Evolutionary conservation across 768 basidiomycete genomes (phyloP).

Genomic region (Lactifluus volemus): DNA sequence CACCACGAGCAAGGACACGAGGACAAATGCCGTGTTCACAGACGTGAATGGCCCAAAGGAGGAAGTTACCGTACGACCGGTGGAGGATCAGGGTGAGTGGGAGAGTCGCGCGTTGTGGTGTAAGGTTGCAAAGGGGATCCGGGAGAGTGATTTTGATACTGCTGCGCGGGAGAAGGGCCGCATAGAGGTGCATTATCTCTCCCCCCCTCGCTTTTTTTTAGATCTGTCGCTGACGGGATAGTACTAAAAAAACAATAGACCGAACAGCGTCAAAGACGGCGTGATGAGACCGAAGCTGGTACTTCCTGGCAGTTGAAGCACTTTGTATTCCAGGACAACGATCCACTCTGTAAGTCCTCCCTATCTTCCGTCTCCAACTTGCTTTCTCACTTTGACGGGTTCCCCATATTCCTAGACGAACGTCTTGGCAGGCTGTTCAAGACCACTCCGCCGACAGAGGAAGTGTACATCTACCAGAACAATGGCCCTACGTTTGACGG

Average conservation of each 20-base stretch:
- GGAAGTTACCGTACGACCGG: constrained; percentile 56
- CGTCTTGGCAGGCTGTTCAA: constrained; percentile 54
- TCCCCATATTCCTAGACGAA: constrained; percentile 41
- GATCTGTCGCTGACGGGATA: background rate
- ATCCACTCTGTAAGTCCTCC: constrained; percentile 56
- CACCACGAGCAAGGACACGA: constrained; percentile 46
- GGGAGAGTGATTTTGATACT: constrained; percentile 85
- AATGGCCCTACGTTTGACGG: constrained; percentile 32
- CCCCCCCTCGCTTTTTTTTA: background rate
- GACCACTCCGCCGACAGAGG: constrained; percentile 61
- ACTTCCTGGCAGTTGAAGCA: constrained; percentile 70
- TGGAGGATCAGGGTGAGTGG: constrained; percentile 65
- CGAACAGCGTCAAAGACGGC: constrained; percentile 81
- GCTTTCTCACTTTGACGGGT: background rate
- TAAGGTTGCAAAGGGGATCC: constrained; percentile 82
- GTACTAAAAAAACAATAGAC: constrained; percentile 44
- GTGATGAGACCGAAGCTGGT: constrained; percentile 69
- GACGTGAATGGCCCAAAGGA: constrained; percentile 68
- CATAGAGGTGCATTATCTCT: constrained; percentile 59
- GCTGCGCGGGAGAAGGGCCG: constrained; percentile 81
- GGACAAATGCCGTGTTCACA: constrained; percentile 53
- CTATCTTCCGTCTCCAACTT: background rate
- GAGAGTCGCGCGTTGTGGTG: constrained; percentile 85
- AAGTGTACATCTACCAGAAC: constrained; percentile 60
- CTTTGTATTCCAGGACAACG: constrained; percentile 60